Percentiles rank a stretch among this genome's conserved stretches.
Evolutionary conservation across 352 stramenopile species (phyloP).

Genomic region (Globisporangium canariense): DNA sequence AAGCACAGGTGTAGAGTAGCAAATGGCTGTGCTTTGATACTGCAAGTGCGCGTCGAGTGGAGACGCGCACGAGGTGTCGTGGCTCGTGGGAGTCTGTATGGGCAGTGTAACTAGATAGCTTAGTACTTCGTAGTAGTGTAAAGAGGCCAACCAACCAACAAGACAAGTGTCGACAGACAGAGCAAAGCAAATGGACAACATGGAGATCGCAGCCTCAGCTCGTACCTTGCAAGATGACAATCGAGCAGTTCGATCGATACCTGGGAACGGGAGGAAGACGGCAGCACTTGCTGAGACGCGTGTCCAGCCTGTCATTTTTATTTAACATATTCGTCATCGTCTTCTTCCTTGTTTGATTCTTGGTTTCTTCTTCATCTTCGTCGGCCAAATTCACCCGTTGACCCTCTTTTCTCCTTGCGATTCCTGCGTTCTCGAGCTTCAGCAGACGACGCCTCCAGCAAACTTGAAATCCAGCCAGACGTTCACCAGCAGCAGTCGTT

Average conservation of each 20-base stretch:
- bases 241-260: background rate
- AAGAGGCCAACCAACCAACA: background rate
- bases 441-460: background rate
- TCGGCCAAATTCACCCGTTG: background rate
- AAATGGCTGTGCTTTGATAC: background rate
- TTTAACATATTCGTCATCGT: constrained; percentile 1
- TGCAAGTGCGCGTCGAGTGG: no score
- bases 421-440: background rate
- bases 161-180: background rate
- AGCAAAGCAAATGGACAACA: background rate
- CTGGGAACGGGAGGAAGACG: background rate
- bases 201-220: no score
- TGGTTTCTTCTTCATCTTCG: background rate
- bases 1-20: background rate
- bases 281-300: background rate
- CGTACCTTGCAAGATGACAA: no score
- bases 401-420: background rate
- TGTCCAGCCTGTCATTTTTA: constrained; percentile 1
- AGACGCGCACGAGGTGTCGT: background rate
- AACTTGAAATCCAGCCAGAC: background rate
- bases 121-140: background rate
- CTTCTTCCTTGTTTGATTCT: background rate
- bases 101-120: background rate
- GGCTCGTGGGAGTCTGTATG: background rate
- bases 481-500: background rate